A percentile compares a stretch with the other conserved stretches of the same genome.
Conservation (phyloP, 129 eudicot genomes). For the Chrysanthemum lavandulifolium region DNA sequence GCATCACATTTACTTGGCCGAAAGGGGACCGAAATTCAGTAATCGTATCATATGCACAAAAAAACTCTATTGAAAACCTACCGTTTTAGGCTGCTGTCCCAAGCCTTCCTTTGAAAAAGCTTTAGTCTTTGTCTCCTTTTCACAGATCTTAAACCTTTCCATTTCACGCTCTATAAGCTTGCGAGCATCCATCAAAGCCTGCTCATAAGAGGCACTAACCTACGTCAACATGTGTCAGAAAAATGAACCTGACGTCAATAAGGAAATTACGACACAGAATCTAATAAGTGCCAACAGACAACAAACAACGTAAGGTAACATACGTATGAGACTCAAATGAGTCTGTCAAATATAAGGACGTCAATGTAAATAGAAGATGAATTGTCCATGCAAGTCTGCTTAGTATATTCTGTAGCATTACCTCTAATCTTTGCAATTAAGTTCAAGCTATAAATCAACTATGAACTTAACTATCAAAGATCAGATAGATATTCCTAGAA, state of each 20-base stretch:
- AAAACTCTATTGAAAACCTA: slow-evolving; percentile 23
- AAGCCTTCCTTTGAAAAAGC: slow-evolving; percentile 96
- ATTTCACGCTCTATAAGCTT: slow-evolving; percentile 89
- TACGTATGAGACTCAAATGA: slow-evolving; percentile 7
- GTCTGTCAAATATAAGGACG: background rate
- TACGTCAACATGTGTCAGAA: slow-evolving; percentile 78
- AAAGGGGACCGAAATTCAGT: slow-evolving; percentile 8
- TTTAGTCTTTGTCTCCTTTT: slow-evolving; percentile 93
- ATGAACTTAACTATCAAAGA: background rate
- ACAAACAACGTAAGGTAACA: slow-evolving; percentile 1
- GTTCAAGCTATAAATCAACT: background rate
- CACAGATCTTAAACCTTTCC: slow-evolving; percentile 96
- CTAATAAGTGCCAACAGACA: slow-evolving; percentile 18
- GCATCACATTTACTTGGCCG: background rate
- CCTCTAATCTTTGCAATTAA: background rate
- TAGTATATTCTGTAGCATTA: background rate
- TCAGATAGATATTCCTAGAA: background rate
- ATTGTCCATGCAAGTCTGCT: background rate
- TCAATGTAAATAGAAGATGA: background rate
- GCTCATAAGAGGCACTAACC: slow-evolving; percentile 99
- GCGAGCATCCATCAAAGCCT: slow-evolving; percentile 96
- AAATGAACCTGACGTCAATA: slow-evolving; percentile 50
- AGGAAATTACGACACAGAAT: slow-evolving; percentile 26
- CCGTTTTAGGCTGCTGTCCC: slow-evolving; percentile 96
- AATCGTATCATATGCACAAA: slow-evolving; percentile 5